Conservation (phyloP, 345 rosid species). For the Populus nigra region DNA sequence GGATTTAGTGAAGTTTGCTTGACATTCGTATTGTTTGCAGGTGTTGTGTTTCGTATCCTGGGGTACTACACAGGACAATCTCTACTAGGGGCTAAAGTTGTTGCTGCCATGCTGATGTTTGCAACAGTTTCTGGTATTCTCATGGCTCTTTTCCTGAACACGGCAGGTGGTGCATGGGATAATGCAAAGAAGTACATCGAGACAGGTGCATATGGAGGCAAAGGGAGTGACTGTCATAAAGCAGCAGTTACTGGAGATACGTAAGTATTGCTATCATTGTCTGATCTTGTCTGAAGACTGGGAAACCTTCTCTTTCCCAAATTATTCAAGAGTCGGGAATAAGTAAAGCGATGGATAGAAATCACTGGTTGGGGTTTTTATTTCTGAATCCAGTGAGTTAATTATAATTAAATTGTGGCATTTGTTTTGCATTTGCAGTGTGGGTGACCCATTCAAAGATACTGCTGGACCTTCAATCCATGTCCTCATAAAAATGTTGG, state of each 20-base stretch:
- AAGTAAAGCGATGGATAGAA: background rate
- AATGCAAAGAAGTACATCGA: slow-evolving; percentile 95
- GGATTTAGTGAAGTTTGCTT: slow-evolving; percentile 1
- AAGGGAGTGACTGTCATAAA: slow-evolving; percentile 95
- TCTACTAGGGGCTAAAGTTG: slow-evolving; percentile 94
- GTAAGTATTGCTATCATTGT: slow-evolving; percentile 45
- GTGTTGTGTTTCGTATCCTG: slow-evolving; percentile 71
- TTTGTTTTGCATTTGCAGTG: slow-evolving; percentile 49
- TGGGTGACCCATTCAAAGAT: slow-evolving; percentile 98
- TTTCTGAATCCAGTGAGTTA: background rate
- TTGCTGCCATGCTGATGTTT: slow-evolving; percentile 90
- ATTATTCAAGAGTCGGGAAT: background rate
- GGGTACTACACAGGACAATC: slow-evolving; percentile 91
- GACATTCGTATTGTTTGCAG: slow-evolving; percentile 34
- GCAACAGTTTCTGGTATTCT: slow-evolving; percentile 96
- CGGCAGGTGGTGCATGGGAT: slow-evolving; percentile 99
- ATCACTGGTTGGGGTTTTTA: background rate
- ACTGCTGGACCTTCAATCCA: slow-evolving; percentile 96
- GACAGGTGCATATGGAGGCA: slow-evolving; percentile 97
- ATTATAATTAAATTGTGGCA: background rate
- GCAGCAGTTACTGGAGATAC: slow-evolving; percentile 98
- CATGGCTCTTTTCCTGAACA: slow-evolving; percentile 97
- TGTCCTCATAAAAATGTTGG: slow-evolving; percentile 83
- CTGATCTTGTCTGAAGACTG: background rate
- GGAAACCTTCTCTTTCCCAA: background rate